phyloP scores from a whole-genome alignment of 2,329 filamentous ascomycete genomes.

The Scedosporium aurantiacum region DNA sequence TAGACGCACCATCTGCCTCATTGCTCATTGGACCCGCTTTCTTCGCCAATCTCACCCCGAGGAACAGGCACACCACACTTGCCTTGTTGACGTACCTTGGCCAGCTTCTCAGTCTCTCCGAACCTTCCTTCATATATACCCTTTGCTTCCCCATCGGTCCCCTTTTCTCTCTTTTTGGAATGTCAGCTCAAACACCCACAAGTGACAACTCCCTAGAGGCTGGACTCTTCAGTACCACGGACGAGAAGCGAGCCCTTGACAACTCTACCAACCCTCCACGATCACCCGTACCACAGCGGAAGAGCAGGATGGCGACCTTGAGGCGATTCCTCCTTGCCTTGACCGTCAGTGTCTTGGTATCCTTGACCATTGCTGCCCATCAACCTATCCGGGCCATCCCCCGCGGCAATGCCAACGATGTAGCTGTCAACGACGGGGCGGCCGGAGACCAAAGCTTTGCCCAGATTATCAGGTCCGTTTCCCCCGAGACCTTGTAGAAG shows the following conservation, averaged over 20 bases:
- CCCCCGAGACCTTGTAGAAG: slow-evolving; percentile 51
- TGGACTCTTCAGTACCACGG: slow-evolving; percentile 13
- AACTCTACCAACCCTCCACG: neutral
- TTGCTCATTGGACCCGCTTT: slow-evolving; percentile 1
- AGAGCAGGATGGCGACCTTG: neutral
- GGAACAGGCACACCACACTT: neutral
- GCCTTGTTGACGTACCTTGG: neutral
- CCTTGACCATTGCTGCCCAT: neutral
- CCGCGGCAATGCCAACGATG: neutral
- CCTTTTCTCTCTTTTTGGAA: neutral
- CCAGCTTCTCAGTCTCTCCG: neutral
- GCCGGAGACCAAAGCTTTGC: slow-evolving; percentile 5
- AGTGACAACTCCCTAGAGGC: slow-evolving; percentile 13
- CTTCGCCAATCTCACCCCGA: neutral
- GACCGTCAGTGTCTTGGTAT: slow-evolving; percentile 1
- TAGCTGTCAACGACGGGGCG: neutral
- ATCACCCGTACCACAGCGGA: neutral
- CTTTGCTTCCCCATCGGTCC: neutral
- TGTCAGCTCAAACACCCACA: slow-evolving; percentile 2
- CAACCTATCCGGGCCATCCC: neutral
- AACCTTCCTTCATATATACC: neutral
- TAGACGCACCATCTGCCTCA: neutral
- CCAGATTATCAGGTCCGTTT: slow-evolving; percentile 38
- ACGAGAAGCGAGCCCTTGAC: slow-evolving; percentile 13
- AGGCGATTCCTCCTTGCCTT: neutral